Percentiles rank a stretch among this genome's conserved stretches.
Evolutionary conservation across 2,329 filamentous ascomycete genomes (phyloP).

Genomic region (Neofusicoccum umdonicola): DNA sequence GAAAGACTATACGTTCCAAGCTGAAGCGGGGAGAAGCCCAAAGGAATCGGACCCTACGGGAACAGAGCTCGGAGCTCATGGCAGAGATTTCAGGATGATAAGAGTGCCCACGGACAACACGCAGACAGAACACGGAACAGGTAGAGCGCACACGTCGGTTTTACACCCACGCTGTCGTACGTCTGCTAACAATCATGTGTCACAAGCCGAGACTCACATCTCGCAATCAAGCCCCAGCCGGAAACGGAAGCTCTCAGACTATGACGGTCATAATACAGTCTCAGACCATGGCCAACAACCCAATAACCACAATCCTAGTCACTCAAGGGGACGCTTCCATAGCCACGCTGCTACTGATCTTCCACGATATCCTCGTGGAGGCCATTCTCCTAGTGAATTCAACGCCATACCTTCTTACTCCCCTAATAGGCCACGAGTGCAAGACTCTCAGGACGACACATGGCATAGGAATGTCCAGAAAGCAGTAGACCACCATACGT

Average conservation of each 20-base stretch:
- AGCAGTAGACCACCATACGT: too few species aligned
- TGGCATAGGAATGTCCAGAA: not conserved
- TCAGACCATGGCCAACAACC: not conserved
- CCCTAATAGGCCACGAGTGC: not conserved
- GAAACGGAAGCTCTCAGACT: constrained; percentile 2
- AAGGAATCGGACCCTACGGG: too few species aligned
- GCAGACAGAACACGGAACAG: not conserved
- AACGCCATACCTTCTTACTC: not conserved
- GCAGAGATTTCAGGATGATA: not conserved
- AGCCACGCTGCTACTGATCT: not conserved
- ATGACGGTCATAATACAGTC: not conserved
- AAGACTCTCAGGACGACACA: not conserved
- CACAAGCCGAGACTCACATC: not conserved
- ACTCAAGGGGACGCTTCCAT: not conserved
- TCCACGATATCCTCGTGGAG: not conserved
- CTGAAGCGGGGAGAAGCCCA: not conserved
- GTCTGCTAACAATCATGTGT: not conserved
- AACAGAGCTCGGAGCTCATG: not conserved
- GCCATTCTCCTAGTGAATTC: not conserved
- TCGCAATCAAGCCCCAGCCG: not conserved
- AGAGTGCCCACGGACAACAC: not conserved
- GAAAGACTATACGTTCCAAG: constrained; percentile 3
- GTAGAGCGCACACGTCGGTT: not conserved
- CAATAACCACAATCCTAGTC: not conserved
- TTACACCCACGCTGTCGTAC: not conserved